phyloP scores from a whole-genome alignment of 495 filamentous ascomycete genomes.

The Penicillium coprophilum region DNA sequence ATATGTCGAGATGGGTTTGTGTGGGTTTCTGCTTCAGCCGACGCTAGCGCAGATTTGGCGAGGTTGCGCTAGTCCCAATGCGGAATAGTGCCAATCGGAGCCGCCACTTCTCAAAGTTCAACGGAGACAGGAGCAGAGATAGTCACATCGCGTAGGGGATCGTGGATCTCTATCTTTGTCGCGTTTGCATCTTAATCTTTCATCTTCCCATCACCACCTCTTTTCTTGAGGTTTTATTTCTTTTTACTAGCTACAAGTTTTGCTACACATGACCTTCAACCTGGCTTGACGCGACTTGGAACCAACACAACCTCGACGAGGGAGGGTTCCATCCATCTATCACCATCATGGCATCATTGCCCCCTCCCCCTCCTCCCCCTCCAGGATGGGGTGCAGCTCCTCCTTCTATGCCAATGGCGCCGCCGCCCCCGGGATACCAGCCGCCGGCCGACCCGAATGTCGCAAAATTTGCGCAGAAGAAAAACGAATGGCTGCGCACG shows the following conservation, averaged over 20 bases:
- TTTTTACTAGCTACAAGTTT: slow-evolving; percentile 3
- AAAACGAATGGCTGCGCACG: slow-evolving; percentile 94
- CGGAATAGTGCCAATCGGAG: slow-evolving; percentile 31
- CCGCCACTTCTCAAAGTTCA: slow-evolving; percentile 43
- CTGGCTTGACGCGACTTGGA: slow-evolving; percentile 44
- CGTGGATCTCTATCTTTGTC: slow-evolving; percentile 34
- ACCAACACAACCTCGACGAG: slow-evolving; percentile 30
- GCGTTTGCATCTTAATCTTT: slow-evolving; percentile 28
- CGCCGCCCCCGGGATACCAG: slow-evolving; percentile 86
- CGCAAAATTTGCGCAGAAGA: slow-evolving; percentile 96
- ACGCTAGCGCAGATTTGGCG: slow-evolving; percentile 53
- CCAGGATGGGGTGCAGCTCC: slow-evolving; percentile 73
- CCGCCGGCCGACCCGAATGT: slow-evolving; percentile 82
- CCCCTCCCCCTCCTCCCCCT: slow-evolving; percentile 76
- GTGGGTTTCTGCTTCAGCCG: slow-evolving; percentile 48
- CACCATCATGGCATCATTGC: slow-evolving; percentile 71
- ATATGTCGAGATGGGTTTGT: slow-evolving; percentile 51
- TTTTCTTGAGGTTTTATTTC: slow-evolving; percentile 8
- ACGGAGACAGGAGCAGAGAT: slow-evolving; percentile 32
- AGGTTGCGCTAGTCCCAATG: slow-evolving; percentile 39
- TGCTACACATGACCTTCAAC: slow-evolving; percentile 33
- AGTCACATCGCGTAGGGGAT: slow-evolving; percentile 49
- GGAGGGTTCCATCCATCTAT: slow-evolving; percentile 32
- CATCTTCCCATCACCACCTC: slow-evolving; percentile 6
- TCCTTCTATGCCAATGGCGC: slow-evolving; percentile 71